Conservation (phyloP, 495 filamentous ascomycete species). For the Aspergillus cristatus region DNA sequence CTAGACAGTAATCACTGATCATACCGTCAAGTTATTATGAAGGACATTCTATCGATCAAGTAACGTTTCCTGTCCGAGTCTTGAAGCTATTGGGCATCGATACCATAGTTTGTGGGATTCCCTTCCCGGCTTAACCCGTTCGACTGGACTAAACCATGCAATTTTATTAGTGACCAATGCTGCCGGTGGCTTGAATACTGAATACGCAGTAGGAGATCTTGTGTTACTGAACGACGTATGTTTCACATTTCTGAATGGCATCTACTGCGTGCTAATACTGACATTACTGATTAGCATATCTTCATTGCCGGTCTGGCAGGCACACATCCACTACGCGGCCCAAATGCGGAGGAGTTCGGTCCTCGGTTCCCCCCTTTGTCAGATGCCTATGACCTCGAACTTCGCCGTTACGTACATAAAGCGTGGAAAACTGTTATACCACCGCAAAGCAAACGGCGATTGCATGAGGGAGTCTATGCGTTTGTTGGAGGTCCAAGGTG, state of each 20-base stretch:
- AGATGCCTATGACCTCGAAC: conserved; percentile 65
- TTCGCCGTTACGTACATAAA: conserved; percentile 51
- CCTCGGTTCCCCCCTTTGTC: conserved; percentile 63
- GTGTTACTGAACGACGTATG: conserved; percentile 62
- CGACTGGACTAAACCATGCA: too few species aligned
- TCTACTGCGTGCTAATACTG: too few species aligned
- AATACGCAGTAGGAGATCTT: conserved; percentile 64
- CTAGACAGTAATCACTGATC: not conserved
- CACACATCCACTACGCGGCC: conserved; percentile 59
- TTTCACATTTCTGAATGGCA: conserved; percentile 1
- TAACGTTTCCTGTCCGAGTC: conserved; percentile 63
- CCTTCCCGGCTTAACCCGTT: not conserved
- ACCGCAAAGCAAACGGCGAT: conserved; percentile 29
- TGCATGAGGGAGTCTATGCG: conserved; percentile 71
- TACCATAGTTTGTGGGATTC: conserved; percentile 48
- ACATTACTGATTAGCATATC: conserved; percentile 45
- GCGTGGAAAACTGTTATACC: conserved; percentile 47
- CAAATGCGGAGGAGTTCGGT: conserved; percentile 60
- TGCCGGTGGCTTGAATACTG: conserved; percentile 61
- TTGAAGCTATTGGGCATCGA: conserved; percentile 59
- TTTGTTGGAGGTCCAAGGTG: conserved; percentile 64
- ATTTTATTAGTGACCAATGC: conserved; percentile 72
- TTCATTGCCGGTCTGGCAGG: conserved; percentile 66
- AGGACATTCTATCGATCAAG: conserved; percentile 57
- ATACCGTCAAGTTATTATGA: conserved; percentile 56